Conservation (phyloP, 352 stramenopile species). For the Poterioochromonas sp. region DNA sequence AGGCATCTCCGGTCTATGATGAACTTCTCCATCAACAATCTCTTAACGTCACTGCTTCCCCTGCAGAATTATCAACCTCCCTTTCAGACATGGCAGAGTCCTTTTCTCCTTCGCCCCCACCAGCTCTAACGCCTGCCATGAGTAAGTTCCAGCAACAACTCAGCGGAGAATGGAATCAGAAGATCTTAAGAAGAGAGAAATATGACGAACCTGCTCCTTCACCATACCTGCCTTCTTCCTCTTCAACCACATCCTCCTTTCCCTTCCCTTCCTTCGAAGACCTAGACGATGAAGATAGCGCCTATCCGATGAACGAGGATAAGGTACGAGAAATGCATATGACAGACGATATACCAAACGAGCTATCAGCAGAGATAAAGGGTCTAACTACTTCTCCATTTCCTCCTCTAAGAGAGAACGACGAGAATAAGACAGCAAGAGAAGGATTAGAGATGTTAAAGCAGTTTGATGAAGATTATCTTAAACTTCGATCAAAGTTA, state of each 20-base stretch:
- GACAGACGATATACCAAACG: background rate
- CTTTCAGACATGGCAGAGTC: too few species aligned
- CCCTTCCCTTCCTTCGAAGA: background rate
- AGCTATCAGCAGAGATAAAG: constrained; percentile 4
- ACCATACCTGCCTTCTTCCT: too few species aligned
- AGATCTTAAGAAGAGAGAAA: background rate
- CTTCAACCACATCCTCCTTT: too few species aligned
- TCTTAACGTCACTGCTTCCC: background rate
- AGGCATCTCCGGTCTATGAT: too few species aligned
- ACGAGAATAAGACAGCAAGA: background rate
- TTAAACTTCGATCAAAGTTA: background rate
- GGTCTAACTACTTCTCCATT: background rate
- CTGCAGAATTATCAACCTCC: background rate
- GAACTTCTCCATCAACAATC: too few species aligned
- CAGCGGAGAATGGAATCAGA: constrained; percentile 5
- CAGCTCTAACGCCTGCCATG: background rate
- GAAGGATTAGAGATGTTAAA: constrained; percentile 6
- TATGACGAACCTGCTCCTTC: too few species aligned
- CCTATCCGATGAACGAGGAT: too few species aligned
- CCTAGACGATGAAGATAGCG: background rate
- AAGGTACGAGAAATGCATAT: background rate
- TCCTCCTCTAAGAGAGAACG: background rate
- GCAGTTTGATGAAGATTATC: constrained; percentile 6
- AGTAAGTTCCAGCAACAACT: constrained; percentile 22
- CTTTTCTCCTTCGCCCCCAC: background rate